Conservation (phyloP, 1,139 yeast genomes). For the Protomyces lactucae-debilis region DNA sequence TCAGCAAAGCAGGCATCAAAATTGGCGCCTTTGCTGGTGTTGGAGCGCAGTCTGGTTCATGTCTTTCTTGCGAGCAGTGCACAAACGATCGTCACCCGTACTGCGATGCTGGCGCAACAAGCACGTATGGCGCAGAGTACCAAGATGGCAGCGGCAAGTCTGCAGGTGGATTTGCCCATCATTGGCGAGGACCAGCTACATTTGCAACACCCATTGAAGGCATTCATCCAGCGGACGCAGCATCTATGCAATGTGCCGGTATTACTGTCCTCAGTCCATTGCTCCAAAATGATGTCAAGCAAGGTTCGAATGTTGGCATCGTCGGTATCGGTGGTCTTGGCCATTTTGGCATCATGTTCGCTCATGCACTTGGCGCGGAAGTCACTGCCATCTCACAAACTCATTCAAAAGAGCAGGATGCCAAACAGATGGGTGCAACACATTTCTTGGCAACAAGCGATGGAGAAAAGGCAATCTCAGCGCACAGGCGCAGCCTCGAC, state of each 20-base stretch:
- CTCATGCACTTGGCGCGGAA: conserved; percentile 51
- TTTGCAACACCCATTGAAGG: conserved; percentile 55
- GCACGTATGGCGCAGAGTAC: conserved; percentile 42
- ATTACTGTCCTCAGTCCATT: conserved; percentile 59
- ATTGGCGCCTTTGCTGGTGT: conserved; percentile 59
- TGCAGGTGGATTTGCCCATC: conserved; percentile 61
- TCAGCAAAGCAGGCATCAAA: conserved; percentile 40
- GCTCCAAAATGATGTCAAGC: conserved; percentile 48
- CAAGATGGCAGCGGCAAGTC: conserved; percentile 36
- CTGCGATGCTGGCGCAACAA: conserved; percentile 43
- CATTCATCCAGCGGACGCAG: conserved; percentile 47
- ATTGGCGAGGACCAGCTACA: conserved; percentile 50
- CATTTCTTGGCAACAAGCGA: conserved; percentile 45
- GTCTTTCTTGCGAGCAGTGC: conserved; percentile 50
- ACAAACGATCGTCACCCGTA: conserved; percentile 47
- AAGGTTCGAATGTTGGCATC: conserved; percentile 49
- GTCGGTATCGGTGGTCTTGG: conserved; percentile 46
- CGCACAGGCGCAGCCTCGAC: conserved; percentile 45
- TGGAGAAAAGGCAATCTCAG: conserved; percentile 38
- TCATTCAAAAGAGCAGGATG: conserved; percentile 45
- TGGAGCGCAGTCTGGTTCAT: conserved; percentile 52
- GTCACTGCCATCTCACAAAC: conserved; percentile 49
- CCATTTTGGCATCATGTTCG: conserved; percentile 51
- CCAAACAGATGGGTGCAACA: conserved; percentile 46
- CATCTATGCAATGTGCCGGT: conserved; percentile 63